Evolutionary conservation across 768 basidiomycete species (phyloP).

Genomic region (Crucibulum laeve): DNA sequence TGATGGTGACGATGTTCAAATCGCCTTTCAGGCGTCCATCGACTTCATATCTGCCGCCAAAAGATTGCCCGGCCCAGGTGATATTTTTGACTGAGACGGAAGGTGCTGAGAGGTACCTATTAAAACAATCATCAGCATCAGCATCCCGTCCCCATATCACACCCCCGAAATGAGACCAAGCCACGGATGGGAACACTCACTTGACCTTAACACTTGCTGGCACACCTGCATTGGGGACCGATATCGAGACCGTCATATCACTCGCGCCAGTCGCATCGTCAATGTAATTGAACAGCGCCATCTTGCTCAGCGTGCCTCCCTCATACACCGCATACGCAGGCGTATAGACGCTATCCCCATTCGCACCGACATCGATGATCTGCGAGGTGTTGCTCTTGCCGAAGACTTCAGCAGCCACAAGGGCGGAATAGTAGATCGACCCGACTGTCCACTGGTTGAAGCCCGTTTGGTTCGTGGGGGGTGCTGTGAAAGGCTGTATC

Average conservation of each 20-base stretch:
- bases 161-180: no score
- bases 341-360: slow-evolving; percentile 47
- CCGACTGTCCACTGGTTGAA: slow-evolving; percentile 74
- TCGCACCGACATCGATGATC: slow-evolving; percentile 59
- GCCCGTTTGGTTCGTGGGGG: slow-evolving; percentile 51
- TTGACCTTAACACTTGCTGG: slow-evolving; percentile 54
- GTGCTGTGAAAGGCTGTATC: slow-evolving; percentile 26
- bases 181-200: slow-evolving; percentile 25
- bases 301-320: slow-evolving; percentile 51
- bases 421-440: slow-evolving; percentile 69
- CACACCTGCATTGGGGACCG: slow-evolving; percentile 28
- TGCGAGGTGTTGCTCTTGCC: slow-evolving; percentile 58
- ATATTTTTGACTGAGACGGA: slow-evolving; percentile 53
- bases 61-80: slow-evolving; percentile 65
- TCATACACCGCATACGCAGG: slow-evolving; percentile 77
- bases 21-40: slow-evolving; percentile 61
- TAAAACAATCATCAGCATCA: not conserved
- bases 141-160: not conserved
- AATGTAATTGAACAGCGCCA: slow-evolving; percentile 72
- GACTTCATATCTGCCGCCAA: slow-evolving; percentile 52
- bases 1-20: slow-evolving; percentile 45
- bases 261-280: slow-evolving; percentile 55
- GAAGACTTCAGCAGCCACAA: slow-evolving; percentile 66
- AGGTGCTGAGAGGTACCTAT: slow-evolving; percentile 47
- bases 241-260: slow-evolving; percentile 48